Evolutionary conservation across 108 stramenopile species (phyloP).

Genomic region (Stephanodiscus triporus): DNA sequence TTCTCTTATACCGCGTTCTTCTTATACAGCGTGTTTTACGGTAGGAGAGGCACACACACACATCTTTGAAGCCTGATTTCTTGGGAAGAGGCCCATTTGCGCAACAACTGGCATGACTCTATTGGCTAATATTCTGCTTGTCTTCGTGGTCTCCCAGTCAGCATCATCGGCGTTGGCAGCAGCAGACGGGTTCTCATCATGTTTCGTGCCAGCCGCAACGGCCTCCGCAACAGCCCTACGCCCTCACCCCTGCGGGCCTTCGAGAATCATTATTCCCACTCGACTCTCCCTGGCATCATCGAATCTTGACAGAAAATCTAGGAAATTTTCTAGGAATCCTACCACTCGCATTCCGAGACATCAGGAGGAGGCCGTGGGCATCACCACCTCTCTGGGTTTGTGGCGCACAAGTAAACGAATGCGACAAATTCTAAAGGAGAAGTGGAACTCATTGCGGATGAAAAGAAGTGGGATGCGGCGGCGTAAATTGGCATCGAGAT

Average conservation of each 20-base stretch:
- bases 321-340: not conserved
- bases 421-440: conserved; percentile 4
- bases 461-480: conserved; percentile 21
- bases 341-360: conserved; percentile 7
- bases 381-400: conserved; percentile 23
- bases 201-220: not conserved
- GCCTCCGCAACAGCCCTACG: not conserved
- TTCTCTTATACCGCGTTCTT: no score
- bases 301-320: not conserved
- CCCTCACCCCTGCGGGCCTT: not conserved
- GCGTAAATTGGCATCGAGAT: conserved; percentile 19
- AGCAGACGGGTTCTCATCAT: not conserved
- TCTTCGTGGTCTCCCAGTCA: not conserved
- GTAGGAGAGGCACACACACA: no score
- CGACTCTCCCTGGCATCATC: conserved; percentile 3
- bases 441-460: conserved; percentile 5
- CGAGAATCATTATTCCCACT: not conserved
- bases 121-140: not conserved
- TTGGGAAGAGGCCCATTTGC: no score
- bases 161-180: not conserved
- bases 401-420: conserved; percentile 21
- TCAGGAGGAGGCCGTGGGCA: conserved; percentile 29
- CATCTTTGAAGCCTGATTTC: no score
- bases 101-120: no score
- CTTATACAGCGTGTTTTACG: no score